Base-by-base conservation (phyloP, 805 yeast genomes). In the Pichia insulana region DNA sequence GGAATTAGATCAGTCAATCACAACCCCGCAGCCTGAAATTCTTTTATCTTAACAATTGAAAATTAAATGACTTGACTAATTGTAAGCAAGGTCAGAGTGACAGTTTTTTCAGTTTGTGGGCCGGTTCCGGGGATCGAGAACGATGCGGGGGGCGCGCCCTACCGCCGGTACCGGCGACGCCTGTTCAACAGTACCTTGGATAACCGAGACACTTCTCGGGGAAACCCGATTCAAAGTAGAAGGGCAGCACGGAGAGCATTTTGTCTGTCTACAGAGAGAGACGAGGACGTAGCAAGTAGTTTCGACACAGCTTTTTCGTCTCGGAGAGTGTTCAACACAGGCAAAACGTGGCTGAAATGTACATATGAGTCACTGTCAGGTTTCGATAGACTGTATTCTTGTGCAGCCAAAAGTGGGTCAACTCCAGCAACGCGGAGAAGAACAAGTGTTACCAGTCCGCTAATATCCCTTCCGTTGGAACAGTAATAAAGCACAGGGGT, bases 391-490 rank as follows among this genome's bases (percentile, higher is more conserved):
- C 82, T 92, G 54, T 84, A 87, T 54, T 86, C 96, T 49, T 78
- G 71, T 1, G 86, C 77, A 31, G 85, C 68, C 1, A 77, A 74
- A 49, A 75, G 74, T 11, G 69, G 67, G 46, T 81, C 86, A 3
- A 85, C 84, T 0, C 84, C 89, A 5, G 74, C 62, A 8, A 83
- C 56, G 16, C 76, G 62, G 36, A 85, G 65, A 5, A 85, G 64
- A 46, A 86, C 58, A 78, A 86, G 83, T 2, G 80, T 73, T 49
- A 83, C 56, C 12, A 84, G 68, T 0, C 95, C 95, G 0, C 95
- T 85, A 35, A 95, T 71, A 57, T 86, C 95, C 58, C 85, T 86
- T 2, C 95, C 95, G 1, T 90, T 90, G 4, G 89, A 76, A 61
- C 95, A 86, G 56, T 84, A 90, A 58, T 79, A 75, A 9, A 81